Base-by-base conservation (phyloP, 2,329 filamentous ascomycete genomes). In the Coniella lustricola region DNA sequence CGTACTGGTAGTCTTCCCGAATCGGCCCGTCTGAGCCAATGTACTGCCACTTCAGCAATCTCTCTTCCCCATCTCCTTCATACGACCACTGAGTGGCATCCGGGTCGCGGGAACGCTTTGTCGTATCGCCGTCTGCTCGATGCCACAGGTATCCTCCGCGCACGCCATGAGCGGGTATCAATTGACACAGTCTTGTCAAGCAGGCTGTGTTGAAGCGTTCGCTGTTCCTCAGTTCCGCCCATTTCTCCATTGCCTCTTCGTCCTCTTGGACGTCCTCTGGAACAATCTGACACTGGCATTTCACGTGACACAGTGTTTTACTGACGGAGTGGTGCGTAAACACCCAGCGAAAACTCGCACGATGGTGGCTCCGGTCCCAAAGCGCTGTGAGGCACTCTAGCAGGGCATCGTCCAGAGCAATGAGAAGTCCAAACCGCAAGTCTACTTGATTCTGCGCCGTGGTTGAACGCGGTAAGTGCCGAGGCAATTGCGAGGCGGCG, bases 131-230 rank as follows among this genome's bases (percentile, higher is more conserved):
- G 14, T 36, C n/a, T 9, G 21, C 5, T 12, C 49, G 44, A 17
- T 20, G 17, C 49, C 40, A 44, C 16, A 14, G 20, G 17, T 39
- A 12, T 13, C 29, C 38, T 18, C 34, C 21, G 18, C 16, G 13
- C 13, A 51, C 21, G 25, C 45, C 49, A 31, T 51, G 44, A n/a
- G 31, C 40, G 12, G 45, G 45, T 3, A 39, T 44, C 45, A 48
- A 32, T 3, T 35, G 25, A n/a, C 14, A 13, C 25, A 45, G 40
- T 12, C 41, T 25, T 14, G 45, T 48, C 7, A 51, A 8, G 20
- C 49, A 44, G 7, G 49, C 49, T 34, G 34, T 9, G 13, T 37
- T 43, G 16, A 36, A 12, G 7, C 41, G 49, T 20, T 41, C 40
- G 7, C 9, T 34, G 3, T 16, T 44, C 35, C 37, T 44, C 25